phyloP scores from a whole-genome alignment of 352 stramenopile genomes.

The Pythium aristosporum region DNA sequence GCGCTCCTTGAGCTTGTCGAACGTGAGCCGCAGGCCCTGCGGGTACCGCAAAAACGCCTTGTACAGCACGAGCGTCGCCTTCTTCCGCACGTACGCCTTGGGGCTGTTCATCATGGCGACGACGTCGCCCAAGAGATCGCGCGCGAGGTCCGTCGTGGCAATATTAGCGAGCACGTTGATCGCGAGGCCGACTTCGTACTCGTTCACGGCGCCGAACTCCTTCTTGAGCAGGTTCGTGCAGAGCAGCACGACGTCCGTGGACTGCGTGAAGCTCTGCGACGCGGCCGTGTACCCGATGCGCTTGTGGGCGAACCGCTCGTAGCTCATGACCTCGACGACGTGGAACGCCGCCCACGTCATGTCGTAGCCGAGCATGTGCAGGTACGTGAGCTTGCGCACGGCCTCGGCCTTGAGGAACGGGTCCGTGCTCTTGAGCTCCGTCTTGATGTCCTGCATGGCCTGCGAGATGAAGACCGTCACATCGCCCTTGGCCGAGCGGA shows the following conservation, averaged over 20 bases:
- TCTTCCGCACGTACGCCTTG: conserved; percentile 98
- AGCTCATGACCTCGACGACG: conserved; percentile 98
- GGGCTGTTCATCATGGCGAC: conserved; percentile 92
- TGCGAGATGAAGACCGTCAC: conserved; percentile 96
- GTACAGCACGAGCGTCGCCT: conserved; percentile 97
- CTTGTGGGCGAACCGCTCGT: conserved; percentile 95
- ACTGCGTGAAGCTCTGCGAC: conserved; percentile 95
- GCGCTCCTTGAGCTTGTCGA: conserved; percentile 95
- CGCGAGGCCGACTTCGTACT: conserved; percentile 97
- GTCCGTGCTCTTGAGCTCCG: conserved; percentile 96
- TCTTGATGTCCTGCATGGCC: conserved; percentile 97
- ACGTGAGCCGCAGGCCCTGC: conserved; percentile 96
- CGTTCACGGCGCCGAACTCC: conserved; percentile 88
- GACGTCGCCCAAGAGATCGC: conserved; percentile 92
- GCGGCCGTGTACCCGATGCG: conserved; percentile 96
- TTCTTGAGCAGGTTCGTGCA: conserved; percentile 99
- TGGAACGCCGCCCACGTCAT: conserved; percentile 98
- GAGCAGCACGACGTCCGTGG: conserved; percentile 97
- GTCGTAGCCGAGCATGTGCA: conserved; percentile 98
- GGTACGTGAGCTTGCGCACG: conserved; percentile 96
- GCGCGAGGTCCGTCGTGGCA: conserved; percentile 95
- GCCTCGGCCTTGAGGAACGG: conserved; percentile 96
- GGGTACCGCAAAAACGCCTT: conserved; percentile 99
- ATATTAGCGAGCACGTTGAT: conserved; percentile 99
- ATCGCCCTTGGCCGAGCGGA: conserved; percentile 96